Conservation (phyloP, 495 filamentous ascomycete species). For the Trichodelitschia bisporula region DNA sequence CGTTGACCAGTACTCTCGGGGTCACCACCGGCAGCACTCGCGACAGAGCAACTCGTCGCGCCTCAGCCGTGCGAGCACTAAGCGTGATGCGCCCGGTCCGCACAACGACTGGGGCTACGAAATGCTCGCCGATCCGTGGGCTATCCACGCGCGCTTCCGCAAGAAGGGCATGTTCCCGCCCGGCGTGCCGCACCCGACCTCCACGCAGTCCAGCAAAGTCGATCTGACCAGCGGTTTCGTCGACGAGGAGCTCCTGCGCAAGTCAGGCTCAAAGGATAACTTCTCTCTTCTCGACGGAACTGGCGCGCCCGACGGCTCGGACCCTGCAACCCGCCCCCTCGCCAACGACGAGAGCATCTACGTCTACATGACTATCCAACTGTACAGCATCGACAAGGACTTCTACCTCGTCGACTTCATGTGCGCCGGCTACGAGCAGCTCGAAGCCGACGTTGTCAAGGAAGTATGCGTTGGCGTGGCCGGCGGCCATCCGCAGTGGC, state of each 20-base stretch:
- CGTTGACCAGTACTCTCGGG: background rate
- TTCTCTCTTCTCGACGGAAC: background rate
- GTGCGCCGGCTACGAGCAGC: slow-evolving; percentile 87
- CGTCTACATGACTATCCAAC: slow-evolving; percentile 86
- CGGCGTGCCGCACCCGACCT: slow-evolving; percentile 26
- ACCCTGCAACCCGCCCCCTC: slow-evolving; percentile 3
- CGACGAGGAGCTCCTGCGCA: slow-evolving; percentile 18
- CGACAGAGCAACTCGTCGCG: slow-evolving; percentile 1
- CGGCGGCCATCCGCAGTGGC: slow-evolving; percentile 3
- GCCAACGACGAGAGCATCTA: slow-evolving; percentile 28
- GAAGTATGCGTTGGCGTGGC: slow-evolving; percentile 6
- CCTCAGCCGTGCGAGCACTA: slow-evolving; percentile 1
- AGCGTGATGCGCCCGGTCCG: slow-evolving; percentile 8
- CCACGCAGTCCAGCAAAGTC: slow-evolving; percentile 29
- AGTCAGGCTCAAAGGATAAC: slow-evolving; percentile 4
- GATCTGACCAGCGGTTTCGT: slow-evolving; percentile 17
- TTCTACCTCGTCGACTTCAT: slow-evolving; percentile 97
- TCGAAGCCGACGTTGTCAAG: slow-evolving; percentile 19
- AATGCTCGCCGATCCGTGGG: slow-evolving; percentile 84
- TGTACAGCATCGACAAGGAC: slow-evolving; percentile 82
- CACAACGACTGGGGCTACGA: slow-evolving; percentile 32
- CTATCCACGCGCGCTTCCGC: slow-evolving; percentile 68
- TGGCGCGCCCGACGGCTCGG: background rate
- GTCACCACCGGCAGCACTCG: background rate
- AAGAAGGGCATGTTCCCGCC: slow-evolving; percentile 44